Evolutionary conservation across 257 asterid species (phyloP).

Genomic region (Dorcoceras hygrometricum): DNA sequence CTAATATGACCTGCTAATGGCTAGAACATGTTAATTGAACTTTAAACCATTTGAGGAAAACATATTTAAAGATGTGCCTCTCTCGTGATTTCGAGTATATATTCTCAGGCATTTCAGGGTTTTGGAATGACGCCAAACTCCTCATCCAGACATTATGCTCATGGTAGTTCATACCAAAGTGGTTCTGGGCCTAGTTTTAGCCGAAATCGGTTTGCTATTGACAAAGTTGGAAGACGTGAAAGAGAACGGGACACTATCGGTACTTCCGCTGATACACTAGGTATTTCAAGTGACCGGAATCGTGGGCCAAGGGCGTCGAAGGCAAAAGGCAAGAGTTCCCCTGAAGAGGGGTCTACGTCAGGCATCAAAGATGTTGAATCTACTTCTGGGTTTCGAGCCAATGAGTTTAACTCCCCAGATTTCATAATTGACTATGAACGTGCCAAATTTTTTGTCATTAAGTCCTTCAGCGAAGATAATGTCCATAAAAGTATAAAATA

Average conservation of each 20-base stretch:
- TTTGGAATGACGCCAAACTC: constrained; percentile 62
- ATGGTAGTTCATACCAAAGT: constrained; percentile 56
- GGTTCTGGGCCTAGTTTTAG: constrained; percentile 51
- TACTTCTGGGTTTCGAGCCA: constrained; percentile 49
- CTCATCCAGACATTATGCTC: constrained; percentile 57
- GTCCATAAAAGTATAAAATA: constrained; percentile 94
- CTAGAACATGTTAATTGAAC: constrained; percentile 16
- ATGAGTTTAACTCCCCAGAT: constrained; percentile 62
- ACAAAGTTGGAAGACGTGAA: constrained; percentile 79
- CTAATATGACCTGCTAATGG: background rate
- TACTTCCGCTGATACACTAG: constrained; percentile 56
- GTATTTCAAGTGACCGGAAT: constrained; percentile 69
- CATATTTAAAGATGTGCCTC: constrained; percentile 20
- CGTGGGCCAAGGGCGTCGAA: constrained; percentile 96
- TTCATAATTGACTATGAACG: constrained; percentile 62
- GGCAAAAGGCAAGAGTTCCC: constrained; percentile 53
- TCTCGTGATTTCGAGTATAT: constrained; percentile 26
- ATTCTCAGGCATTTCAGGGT: constrained; percentile 69
- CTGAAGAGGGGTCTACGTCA: constrained; percentile 67
- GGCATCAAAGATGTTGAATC: constrained; percentile 57
- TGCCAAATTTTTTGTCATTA: constrained; percentile 86
- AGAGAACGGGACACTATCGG: constrained; percentile 57
- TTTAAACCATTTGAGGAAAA: constrained; percentile 14
- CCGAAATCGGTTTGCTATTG: constrained; percentile 48
- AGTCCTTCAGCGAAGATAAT: constrained; percentile 98